These are phyloP conservation scores for Yamadazyma sp. DNA, from an alignment of 805 yeast species.

Conservation along the genomic window DNA sequence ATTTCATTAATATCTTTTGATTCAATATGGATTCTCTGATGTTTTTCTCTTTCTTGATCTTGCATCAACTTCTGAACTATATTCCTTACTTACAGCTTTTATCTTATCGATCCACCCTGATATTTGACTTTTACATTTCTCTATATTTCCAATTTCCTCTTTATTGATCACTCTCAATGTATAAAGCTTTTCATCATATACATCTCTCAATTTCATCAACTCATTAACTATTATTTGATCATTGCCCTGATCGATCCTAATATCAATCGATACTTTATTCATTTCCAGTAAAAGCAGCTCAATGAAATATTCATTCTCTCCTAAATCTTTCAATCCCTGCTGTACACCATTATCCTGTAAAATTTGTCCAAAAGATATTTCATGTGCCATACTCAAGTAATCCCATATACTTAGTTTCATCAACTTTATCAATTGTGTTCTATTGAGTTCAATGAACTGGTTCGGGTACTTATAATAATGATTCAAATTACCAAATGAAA, in stretches of 20 bases:
- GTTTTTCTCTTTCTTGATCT: slow-evolving; percentile 9
- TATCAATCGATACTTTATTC: slow-evolving; percentile 15
- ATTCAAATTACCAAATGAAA: slow-evolving; percentile 32
- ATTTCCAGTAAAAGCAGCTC: slow-evolving; percentile 12
- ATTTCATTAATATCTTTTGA: background rate
- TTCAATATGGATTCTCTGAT: slow-evolving; percentile 2
- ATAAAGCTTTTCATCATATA: slow-evolving; percentile 22
- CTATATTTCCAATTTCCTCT: slow-evolving; percentile 15
- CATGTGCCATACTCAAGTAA: slow-evolving; percentile 10
- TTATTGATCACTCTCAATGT: slow-evolving; percentile 22
- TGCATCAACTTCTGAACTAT: slow-evolving; percentile 4
- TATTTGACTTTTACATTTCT: slow-evolving; percentile 16
- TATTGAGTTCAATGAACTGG: slow-evolving; percentile 15
- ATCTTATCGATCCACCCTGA: slow-evolving; percentile 22
- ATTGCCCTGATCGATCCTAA: slow-evolving; percentile 27
- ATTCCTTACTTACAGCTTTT: slow-evolving; percentile 11
- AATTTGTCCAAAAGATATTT: slow-evolving; percentile 1
- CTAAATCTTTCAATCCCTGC: slow-evolving; percentile 2
- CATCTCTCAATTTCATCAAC: slow-evolving; percentile 26
- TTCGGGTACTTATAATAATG: slow-evolving; percentile 20
- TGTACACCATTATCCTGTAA: background rate
- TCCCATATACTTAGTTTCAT: slow-evolving; percentile 26
- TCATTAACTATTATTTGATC: slow-evolving; percentile 16
- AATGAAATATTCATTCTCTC: slow-evolving; percentile 7
- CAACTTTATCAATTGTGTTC: slow-evolving; percentile 19